Evolutionary conservation across 805 yeast genomes (phyloP), one percentile per base, ranked within the genome.

Genomic region (Danielozyma ontarioensis): DNA sequence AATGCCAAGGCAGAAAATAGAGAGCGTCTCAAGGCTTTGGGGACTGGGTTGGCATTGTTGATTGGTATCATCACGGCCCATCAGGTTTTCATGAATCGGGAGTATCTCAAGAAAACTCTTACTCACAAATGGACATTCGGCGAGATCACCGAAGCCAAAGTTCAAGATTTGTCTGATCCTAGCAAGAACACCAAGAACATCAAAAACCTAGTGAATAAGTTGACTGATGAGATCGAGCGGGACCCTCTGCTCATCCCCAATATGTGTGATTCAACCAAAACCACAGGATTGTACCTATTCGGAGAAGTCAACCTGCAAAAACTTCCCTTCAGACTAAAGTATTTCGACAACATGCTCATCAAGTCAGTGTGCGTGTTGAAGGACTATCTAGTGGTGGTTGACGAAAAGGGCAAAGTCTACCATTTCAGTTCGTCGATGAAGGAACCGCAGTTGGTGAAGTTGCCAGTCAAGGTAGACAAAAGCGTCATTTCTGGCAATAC

Each of bases 351-450:
- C 25, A 69, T 70, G 59, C 46, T 64, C 12, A 55, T 86, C 19
- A 65, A 70, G 29, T 81, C 77, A 48, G 75, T 89, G 4, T 62
- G 67, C 14, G 50, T 86, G 2, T 63, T 69, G 16, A 68, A 66
- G 4, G 57, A 51, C 34, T 55, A 57, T 11, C 61, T 75, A 5
- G 78, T 73, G 18, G 87, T 87, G 0, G 73, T 86, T 13, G 74
- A 79, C 39, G 67, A 68, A 1, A 72, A 71, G 12, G 97, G 97
- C 13, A 74, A 82, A 47, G 66, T 87, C 21, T 78, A 76, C 35
- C 83, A 82, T 50, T 86, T 89, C 84, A 77, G 78, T n/a, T 48
- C 55, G 18, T 72, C 69, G 1, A 50, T 49, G 34, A 49, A 56
- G 27, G 37, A 44, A 12, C 54, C 63, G 36, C 49, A 45, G 15